Evolutionary conservation across 2,329 filamentous ascomycete genomes (phyloP).

Genomic region (Fusarium coicis): DNA sequence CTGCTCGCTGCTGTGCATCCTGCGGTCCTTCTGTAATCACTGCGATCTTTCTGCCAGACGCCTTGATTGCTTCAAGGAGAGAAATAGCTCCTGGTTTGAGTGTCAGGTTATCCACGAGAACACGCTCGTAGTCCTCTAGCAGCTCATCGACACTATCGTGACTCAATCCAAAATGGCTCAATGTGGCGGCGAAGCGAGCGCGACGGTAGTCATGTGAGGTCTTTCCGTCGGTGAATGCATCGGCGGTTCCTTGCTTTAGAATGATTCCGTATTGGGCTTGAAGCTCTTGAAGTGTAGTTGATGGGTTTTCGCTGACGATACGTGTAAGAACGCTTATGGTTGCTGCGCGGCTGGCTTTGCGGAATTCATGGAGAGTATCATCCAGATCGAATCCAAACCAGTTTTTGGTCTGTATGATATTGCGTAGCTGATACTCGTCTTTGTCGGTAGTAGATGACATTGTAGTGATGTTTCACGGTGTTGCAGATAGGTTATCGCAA

Average conservation of each 20-base stretch:
- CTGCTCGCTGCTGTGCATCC: slow-evolving; percentile 58
- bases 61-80: slow-evolving; percentile 49
- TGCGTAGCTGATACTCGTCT: background rate
- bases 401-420: slow-evolving; percentile 13
- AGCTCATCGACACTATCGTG: slow-evolving; percentile 36
- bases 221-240: slow-evolving; percentile 57
- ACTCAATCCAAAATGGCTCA: slow-evolving; percentile 43
- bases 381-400: slow-evolving; percentile 62
- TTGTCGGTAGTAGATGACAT: background rate
- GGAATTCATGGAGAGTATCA: slow-evolving; percentile 60
- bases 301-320: slow-evolving; percentile 36
- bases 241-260: slow-evolving; percentile 48
- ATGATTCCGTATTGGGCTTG: slow-evolving; percentile 48
- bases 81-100: slow-evolving; percentile 52
- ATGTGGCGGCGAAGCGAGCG: slow-evolving; percentile 51
- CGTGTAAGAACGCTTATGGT: slow-evolving; percentile 46
- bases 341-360: slow-evolving; percentile 52
- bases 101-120: slow-evolving; percentile 44
- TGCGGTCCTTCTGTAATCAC: slow-evolving; percentile 60
- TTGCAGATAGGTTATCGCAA: background rate
- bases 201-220: slow-evolving; percentile 56
- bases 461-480: background rate
- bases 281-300: slow-evolving; percentile 7
- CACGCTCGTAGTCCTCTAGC: slow-evolving; percentile 45
- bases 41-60: slow-evolving; percentile 51